Evolutionary conservation across 2,329 filamentous ascomycete species (phyloP).

Genomic region (Hypomyces perniciosus): DNA sequence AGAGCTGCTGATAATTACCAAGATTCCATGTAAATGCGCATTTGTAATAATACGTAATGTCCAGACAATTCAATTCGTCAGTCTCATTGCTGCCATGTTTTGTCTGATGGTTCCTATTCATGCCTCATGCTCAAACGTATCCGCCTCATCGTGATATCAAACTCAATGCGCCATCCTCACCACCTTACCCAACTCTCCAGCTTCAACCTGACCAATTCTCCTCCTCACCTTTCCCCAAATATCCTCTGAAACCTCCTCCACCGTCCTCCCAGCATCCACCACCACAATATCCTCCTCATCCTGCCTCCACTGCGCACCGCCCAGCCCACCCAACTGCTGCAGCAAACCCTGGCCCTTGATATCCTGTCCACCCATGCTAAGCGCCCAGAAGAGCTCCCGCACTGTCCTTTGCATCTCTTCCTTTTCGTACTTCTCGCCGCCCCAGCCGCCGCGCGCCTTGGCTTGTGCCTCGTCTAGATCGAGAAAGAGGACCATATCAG

Average conservation of each 20-base stretch:
- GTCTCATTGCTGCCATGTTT: too few relatives aligned
- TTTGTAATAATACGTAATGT: too few relatives aligned
- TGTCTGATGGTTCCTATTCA: too few relatives aligned
- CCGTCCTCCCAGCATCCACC: slow-evolving; percentile 46
- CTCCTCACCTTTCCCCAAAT: slow-evolving; percentile 47
- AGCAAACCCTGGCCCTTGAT: slow-evolving; percentile 22
- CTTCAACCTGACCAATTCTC: slow-evolving; percentile 44
- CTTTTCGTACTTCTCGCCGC: slow-evolving; percentile 83
- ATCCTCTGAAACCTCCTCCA: slow-evolving; percentile 51
- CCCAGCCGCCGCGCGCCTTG: slow-evolving; percentile 74
- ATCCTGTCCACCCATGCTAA: slow-evolving; percentile 43
- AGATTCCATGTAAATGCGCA: too few relatives aligned
- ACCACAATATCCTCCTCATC: slow-evolving; percentile 50
- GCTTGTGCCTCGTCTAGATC: slow-evolving; percentile 72
- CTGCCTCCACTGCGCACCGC: slow-evolving; percentile 34
- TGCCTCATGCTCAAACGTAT: too few relatives aligned
- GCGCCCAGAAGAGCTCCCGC: slow-evolving; percentile 61
- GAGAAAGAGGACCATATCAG: slow-evolving; percentile 83
- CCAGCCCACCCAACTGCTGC: slow-evolving; percentile 17
- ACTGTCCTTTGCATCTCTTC: slow-evolving; percentile 76
- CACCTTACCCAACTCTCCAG: slow-evolving; percentile 40
- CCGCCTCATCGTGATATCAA: not conserved
- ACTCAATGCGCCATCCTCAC: slow-evolving; percentile 32
- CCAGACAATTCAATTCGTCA: too few relatives aligned
- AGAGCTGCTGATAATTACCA: too few relatives aligned